Evolutionary conservation across 176 grass and related monocot species (phyloP).

Genomic region (Phoenix roebelenii): DNA sequence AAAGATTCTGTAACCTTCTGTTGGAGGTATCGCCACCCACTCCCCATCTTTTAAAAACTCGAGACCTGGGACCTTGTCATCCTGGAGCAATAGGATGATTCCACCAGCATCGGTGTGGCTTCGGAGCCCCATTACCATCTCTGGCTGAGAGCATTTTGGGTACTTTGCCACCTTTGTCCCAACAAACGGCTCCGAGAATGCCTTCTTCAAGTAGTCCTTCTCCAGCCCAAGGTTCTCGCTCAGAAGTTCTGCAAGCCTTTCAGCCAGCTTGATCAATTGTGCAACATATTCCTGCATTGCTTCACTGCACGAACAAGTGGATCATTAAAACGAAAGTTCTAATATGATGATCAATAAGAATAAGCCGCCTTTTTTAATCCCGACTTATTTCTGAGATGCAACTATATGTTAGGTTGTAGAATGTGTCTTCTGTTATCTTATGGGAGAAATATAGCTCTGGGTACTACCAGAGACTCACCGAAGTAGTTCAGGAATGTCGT

Average conservation of each 20-base stretch:
- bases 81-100: slow-evolving; percentile 49
- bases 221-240: slow-evolving; percentile 61
- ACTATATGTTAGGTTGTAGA: too few relatives aligned
- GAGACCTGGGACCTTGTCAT: slow-evolving; percentile 44
- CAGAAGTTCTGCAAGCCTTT: slow-evolving; percentile 40
- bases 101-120: slow-evolving; percentile 57
- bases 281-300: slow-evolving; percentile 30
- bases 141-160: slow-evolving; percentile 43
- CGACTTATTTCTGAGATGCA: too few relatives aligned
- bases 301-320: slow-evolving; percentile 24
- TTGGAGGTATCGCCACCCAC: slow-evolving; percentile 49
- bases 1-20: slow-evolving; percentile 39
- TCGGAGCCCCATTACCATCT: slow-evolving; percentile 39
- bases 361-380: too few relatives aligned
- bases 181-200: slow-evolving; percentile 38
- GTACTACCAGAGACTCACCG: slow-evolving; percentile 24
- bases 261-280: slow-evolving; percentile 39
- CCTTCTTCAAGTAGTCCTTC: slow-evolving; percentile 39
- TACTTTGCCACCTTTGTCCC: slow-evolving; percentile 68
- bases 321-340: background rate
- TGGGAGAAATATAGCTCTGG: too few relatives aligned
- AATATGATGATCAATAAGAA: too few relatives aligned
- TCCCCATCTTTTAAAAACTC: slow-evolving; percentile 61
- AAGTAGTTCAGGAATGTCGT: slow-evolving; percentile 37
- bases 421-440: too few relatives aligned